Percentiles rank a stretch among this genome's conserved stretches.
Conservation (phyloP, 164 flowering plant species). For the Pachysandra terminalis region DNA sequence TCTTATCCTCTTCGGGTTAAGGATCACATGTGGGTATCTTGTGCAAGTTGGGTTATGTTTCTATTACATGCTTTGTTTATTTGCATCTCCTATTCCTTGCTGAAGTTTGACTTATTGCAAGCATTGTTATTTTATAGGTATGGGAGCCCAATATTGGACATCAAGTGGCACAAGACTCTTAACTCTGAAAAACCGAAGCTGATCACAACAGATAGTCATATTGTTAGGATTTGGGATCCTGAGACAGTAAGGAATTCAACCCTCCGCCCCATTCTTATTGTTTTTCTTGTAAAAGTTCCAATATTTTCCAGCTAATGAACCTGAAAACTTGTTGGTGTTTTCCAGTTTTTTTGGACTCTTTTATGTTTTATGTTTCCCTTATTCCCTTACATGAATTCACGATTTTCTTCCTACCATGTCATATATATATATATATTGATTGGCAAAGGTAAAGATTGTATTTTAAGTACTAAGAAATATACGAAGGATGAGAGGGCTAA, state of each 20-base stretch:
- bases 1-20: slow-evolving; percentile 67
- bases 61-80: neutral
- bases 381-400: too few relatives aligned
- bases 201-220: slow-evolving; percentile 72
- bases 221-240: slow-evolving; percentile 95
- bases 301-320: neutral
- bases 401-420: too few relatives aligned
- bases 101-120: neutral
- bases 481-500: too few relatives aligned
- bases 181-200: slow-evolving; percentile 64
- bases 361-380: too few relatives aligned
- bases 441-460: too few relatives aligned
- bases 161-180: slow-evolving; percentile 89
- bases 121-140: slow-evolving; percentile 47
- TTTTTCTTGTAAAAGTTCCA: neutral
- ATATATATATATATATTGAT: too few relatives aligned
- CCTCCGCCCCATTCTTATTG: neutral
- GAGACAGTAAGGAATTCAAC: slow-evolving; percentile 57
- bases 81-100: too few relatives aligned
- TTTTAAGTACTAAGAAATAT: too few relatives aligned
- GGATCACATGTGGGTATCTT: slow-evolving; percentile 80
- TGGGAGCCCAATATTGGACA: slow-evolving; percentile 80
- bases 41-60: neutral
- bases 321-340: neutral
- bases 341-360: too few relatives aligned